Evolutionary conservation across 2,329 filamentous ascomycete species (phyloP).

Genomic region (Trichophyton rubrum): DNA sequence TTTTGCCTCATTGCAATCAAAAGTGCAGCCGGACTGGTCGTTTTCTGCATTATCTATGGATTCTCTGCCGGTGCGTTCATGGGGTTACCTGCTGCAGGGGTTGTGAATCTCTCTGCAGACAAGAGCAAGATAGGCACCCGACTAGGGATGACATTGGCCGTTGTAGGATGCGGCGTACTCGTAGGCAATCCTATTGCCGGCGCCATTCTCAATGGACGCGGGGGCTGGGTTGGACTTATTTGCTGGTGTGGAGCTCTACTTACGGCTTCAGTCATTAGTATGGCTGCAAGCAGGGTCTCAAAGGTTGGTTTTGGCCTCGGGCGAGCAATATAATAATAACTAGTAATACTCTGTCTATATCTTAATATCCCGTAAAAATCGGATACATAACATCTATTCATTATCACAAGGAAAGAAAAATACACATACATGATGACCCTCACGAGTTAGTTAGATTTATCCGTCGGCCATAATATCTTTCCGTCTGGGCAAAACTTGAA

Average conservation of each 20-base stretch:
- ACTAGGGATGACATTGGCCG: slow-evolving; percentile 44
- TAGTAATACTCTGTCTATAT: too few species aligned
- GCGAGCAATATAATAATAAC: too few species aligned
- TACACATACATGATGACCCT: background rate
- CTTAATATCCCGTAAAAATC: too few species aligned
- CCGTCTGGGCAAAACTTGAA: background rate
- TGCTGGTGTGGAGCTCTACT: slow-evolving; percentile 5
- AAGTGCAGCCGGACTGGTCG: slow-evolving; percentile 27
- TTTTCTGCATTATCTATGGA: slow-evolving; percentile 35
- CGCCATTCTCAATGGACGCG: slow-evolving; percentile 37
- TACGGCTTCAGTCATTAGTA: background rate
- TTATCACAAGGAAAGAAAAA: too few species aligned
- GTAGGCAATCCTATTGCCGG: slow-evolving; percentile 46
- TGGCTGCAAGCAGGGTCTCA: background rate
- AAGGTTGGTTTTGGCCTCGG: background rate
- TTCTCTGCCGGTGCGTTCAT: slow-evolving; percentile 41
- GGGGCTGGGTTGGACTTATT: slow-evolving; percentile 25
- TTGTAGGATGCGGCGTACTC: slow-evolving; percentile 39
- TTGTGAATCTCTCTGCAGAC: slow-evolving; percentile 29
- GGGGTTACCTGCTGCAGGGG: slow-evolving; percentile 30
- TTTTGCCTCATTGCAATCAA: slow-evolving; percentile 32
- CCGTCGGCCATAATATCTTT: background rate
- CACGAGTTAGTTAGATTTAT: background rate
- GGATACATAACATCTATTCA: too few species aligned
- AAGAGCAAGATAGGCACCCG: slow-evolving; percentile 44